Evolutionary conservation across 164 flowering plant species (phyloP), one percentile per base, ranked within the genome.

Genomic region (Tinospora cordifolia): DNA sequence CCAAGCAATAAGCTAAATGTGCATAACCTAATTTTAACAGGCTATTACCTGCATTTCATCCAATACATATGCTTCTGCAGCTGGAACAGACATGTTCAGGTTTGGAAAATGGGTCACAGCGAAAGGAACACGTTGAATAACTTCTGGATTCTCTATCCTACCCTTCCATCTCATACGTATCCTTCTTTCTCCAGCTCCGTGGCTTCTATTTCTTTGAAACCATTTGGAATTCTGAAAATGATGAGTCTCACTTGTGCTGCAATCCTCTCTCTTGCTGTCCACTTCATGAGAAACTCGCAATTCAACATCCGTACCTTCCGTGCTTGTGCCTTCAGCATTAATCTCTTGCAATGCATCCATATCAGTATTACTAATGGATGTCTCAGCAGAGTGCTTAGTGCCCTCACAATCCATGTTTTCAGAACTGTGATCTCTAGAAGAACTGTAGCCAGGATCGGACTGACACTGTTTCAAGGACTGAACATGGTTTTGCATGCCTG

Each of bases 151-250:
- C 77, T 91, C 92, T 67, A 81, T 71, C 75, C 99, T 85, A 36
- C 97, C 93, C 76, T 87, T 89, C 99, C 99, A 95, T 68, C 99
- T 78, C 83, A 90, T 95, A 41, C 94, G 90, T 66, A 84, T 87
- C 70, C 77, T 84, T 78, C 91, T 83, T 60, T 88, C 95, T 15
- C 83, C 84, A 81, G 75, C 77, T 69, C 68, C 82, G 77, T 70
- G 78, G 71, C 77, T 79, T 84, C 86, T 88, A 72, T 44, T 81
- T 78, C 81, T 84, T 38, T 76, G 90, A 21, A 74, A 69, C 75
- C 69, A 75, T 72, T 82, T 83, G 54, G 46, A 68, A 67, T 58
- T 76, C 47, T 71, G 85, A 38, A 72, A 64, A 47, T 80, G 85
- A 51, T 75, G 78, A 36, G 81, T 76, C 15, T 80, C 84, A 80